Conservation (phyloP, 2,329 filamentous ascomycete genomes). For the Westerdykella aurantiaca region DNA sequence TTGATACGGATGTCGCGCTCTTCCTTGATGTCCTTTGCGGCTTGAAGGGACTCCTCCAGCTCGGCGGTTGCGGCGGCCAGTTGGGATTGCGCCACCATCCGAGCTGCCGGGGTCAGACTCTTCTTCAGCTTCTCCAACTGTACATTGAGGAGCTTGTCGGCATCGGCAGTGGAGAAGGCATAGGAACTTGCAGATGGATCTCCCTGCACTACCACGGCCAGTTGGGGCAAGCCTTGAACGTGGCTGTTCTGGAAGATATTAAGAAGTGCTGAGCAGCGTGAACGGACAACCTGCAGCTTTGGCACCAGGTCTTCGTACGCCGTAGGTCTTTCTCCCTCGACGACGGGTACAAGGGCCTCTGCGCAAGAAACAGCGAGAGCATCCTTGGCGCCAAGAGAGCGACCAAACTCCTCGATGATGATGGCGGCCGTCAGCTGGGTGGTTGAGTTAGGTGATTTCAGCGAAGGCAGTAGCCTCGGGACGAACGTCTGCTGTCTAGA, state of each 20-base stretch:
- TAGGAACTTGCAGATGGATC: constrained; percentile 86
- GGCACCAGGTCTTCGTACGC: constrained; percentile 88
- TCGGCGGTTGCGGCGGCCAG: constrained; percentile 70
- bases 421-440: constrained; percentile 80
- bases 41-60: constrained; percentile 66
- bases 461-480: constrained; percentile 56
- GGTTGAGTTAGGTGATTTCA: constrained; percentile 71
- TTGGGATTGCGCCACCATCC: constrained; percentile 74
- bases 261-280: constrained; percentile 84
- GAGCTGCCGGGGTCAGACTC: constrained; percentile 78
- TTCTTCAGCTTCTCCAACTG: constrained; percentile 89
- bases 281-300: constrained; percentile 80
- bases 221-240: constrained; percentile 60
- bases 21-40: constrained; percentile 72
- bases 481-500: constrained; percentile 59
- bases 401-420: constrained; percentile 83
- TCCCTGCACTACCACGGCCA: constrained; percentile 90
- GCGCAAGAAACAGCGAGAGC: constrained; percentile 55
- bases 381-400: constrained; percentile 41
- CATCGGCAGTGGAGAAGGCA: constrained; percentile 82
- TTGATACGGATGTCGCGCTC: constrained; percentile 79
- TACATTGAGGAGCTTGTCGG: constrained; percentile 76
- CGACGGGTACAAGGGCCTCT: constrained; percentile 63
- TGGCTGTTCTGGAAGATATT: constrained; percentile 76
- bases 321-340: constrained; percentile 73